Evolutionary conservation across 352 stramenopile species (phyloP).

Genomic region (Phytophthora constricta): DNA sequence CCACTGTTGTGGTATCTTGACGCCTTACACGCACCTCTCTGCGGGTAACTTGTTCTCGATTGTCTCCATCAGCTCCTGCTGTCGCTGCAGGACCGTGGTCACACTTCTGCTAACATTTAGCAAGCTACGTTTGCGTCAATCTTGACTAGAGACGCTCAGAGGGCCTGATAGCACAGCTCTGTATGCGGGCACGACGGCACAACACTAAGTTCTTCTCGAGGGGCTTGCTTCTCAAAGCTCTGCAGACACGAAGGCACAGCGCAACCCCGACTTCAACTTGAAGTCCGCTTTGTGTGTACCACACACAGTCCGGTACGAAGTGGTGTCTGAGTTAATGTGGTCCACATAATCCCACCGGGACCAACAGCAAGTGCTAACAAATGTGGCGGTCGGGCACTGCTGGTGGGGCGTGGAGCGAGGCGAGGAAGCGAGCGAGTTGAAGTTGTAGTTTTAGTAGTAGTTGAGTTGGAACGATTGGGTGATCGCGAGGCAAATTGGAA

Average conservation of each 20-base stretch:
- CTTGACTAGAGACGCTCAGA: slow-evolving; percentile 4
- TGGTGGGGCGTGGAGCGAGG: no score
- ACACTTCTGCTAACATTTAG: slow-evolving; percentile 4
- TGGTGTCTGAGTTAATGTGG: no score
- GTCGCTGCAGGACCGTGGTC: neutral
- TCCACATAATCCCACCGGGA: no score
- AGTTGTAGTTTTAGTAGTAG: no score
- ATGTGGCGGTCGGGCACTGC: no score
- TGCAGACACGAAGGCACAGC: neutral
- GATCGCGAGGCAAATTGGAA: no score
- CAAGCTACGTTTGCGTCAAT: slow-evolving; percentile 7
- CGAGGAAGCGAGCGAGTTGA: no score
- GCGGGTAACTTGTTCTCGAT: neutral
- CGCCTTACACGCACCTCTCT: neutral
- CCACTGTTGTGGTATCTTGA: slow-evolving; percentile 2
- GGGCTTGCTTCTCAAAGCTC: slow-evolving; percentile 4
- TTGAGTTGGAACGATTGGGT: no score
- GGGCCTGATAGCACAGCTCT: neutral
- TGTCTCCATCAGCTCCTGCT: slow-evolving; percentile 7
- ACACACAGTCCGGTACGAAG: no score
- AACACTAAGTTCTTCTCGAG: slow-evolving; percentile 1
- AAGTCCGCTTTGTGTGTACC: no score
- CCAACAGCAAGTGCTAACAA: no score
- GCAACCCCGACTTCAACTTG: no score
- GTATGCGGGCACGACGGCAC: neutral